Base-by-base conservation (phyloP, 2,329 filamentous ascomycete genomes). In the Davidsoniella eucalypti region DNA sequence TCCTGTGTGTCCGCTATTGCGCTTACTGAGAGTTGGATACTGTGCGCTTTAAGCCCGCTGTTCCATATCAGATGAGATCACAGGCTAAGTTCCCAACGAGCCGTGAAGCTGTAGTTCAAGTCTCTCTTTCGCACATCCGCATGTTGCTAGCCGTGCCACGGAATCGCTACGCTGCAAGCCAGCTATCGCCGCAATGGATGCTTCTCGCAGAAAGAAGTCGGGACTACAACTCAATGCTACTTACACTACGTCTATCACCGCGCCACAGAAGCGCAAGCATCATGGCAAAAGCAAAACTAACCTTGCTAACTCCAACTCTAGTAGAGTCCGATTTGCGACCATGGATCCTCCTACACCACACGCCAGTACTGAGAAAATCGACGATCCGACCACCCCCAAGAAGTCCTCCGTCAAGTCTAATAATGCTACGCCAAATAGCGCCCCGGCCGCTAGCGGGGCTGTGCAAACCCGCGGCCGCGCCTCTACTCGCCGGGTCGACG, bases 351-450 rank as follows among this genome's bases (percentile, higher is more conserved):
- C 37, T 17, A 54, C 52, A 18, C 43, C 45, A 29, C 41, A 46
- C 37, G 45, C 40, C 8, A 54, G 49, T 17, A 52, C 49, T 45
- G 49, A 51, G n/a, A 50, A 50, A 52, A 14, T 49, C 41, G 38
- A 49, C 37, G 46, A 52, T 14, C 46, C 50, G 46, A 49, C 46
- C 9, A 52, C 46, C 36, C 50, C 50, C 2, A 52, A 52, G 36
- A 49, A 49, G 14, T 9, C 42, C 10, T 10, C 42, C 43, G 37
- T 36, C 16, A 39, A 46, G 17, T 21, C 51, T 14, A 50, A 51
- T 36, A 51, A 54, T 51, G 48, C 25, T 51, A 66, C 65, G 4
- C 65, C 69, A 14, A 68, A 68, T 58, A 68, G 67, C 51, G 65
- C 68, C 3, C 69, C 69, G 5, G 64, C 63, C 26, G 62, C 59